Conservation (phyloP, 2,329 filamentous ascomycete genomes). For the Anisogramma anomala region DNA sequence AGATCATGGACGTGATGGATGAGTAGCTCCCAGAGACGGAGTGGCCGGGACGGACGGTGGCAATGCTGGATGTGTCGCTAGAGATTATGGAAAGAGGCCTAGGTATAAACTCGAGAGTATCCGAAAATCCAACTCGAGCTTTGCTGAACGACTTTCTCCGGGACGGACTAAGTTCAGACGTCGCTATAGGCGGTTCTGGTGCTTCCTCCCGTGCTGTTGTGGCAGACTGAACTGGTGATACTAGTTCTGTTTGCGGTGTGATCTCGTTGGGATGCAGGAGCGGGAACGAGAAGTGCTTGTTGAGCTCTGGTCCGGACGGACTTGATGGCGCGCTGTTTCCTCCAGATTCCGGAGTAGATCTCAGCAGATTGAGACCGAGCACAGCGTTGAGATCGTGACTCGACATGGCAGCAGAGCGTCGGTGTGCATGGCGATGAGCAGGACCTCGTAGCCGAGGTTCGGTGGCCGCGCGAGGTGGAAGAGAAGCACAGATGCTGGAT, state of each 20-base stretch:
- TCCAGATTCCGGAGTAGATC: slow-evolving; percentile 23
- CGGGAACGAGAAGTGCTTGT: slow-evolving; percentile 19
- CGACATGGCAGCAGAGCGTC: slow-evolving; percentile 72
- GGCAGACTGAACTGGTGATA: slow-evolving; percentile 18
- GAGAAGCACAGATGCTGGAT: slow-evolving; percentile 44
- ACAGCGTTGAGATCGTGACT: slow-evolving; percentile 55
- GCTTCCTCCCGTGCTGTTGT: slow-evolving; percentile 20
- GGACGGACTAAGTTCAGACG: slow-evolving; percentile 24
- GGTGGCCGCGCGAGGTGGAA: slow-evolving; percentile 37
- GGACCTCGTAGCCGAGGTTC: slow-evolving; percentile 39
- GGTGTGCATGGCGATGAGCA: slow-evolving; percentile 56
- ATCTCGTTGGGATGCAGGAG: slow-evolving; percentile 10
- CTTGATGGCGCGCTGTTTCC: slow-evolving; percentile 56
- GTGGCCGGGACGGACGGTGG: slow-evolving; percentile 57
- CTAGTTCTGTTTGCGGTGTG: slow-evolving; percentile 13
- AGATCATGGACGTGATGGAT: slow-evolving; percentile 64
- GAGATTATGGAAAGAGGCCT: slow-evolving; percentile 75
- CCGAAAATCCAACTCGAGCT: slow-evolving; percentile 70
- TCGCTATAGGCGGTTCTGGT: slow-evolving; percentile 17
- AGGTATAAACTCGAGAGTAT: slow-evolving; percentile 72
- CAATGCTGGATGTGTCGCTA: slow-evolving; percentile 69
- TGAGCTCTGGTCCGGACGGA: slow-evolving; percentile 36
- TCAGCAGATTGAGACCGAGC: slow-evolving; percentile 12
- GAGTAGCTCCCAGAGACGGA: slow-evolving; percentile 70
- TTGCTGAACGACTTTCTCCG: slow-evolving; percentile 12